phyloP scores from a whole-genome alignment of 192 early-diverging fungal species.

The Coemansia sp. region DNA sequence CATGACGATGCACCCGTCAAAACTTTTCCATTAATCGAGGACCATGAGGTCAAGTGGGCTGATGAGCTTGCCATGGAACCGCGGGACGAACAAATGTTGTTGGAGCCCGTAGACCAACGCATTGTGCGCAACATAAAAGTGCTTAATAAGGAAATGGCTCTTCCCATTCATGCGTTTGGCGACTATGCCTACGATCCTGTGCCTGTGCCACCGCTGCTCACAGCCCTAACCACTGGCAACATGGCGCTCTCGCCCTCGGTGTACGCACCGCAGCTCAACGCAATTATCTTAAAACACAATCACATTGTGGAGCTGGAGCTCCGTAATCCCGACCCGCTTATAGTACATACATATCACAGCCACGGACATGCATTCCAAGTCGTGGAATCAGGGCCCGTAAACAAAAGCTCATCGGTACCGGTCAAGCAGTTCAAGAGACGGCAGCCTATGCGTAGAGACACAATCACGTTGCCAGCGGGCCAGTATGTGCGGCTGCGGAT shows the following conservation, averaged over 20 bases:
- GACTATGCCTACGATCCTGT: constrained; percentile 13
- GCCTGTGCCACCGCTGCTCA: constrained; percentile 61
- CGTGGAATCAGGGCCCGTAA: constrained; percentile 45
- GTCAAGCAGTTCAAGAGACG: not conserved
- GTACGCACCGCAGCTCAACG: constrained; percentile 64
- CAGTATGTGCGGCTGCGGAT: constrained; percentile 67
- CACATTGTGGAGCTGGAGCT: constrained; percentile 56
- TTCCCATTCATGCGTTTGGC: not conserved
- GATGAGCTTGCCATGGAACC: constrained; percentile 11
- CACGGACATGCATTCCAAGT: constrained; percentile 64
- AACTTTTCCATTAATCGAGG: not conserved
- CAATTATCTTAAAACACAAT: constrained; percentile 61
- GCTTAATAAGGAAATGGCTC: not conserved
- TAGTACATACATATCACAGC: not conserved
- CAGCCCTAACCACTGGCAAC: constrained; percentile 62
- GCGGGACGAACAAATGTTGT: constrained; percentile 48
- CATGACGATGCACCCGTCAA: constrained; percentile 58
- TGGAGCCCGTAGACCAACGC: constrained; percentile 47
- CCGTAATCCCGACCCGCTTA: too few species aligned
- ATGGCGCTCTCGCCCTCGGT: constrained; percentile 54
- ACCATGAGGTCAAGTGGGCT: constrained; percentile 13
- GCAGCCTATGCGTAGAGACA: constrained; percentile 62
- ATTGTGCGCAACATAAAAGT: not conserved
- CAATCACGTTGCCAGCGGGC: constrained; percentile 59
- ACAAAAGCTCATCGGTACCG: not conserved